Evolutionary conservation across 495 filamentous ascomycete genomes (phyloP), one percentile per base, ranked within the genome.

Genomic region (Penicillium diatomitis): DNA sequence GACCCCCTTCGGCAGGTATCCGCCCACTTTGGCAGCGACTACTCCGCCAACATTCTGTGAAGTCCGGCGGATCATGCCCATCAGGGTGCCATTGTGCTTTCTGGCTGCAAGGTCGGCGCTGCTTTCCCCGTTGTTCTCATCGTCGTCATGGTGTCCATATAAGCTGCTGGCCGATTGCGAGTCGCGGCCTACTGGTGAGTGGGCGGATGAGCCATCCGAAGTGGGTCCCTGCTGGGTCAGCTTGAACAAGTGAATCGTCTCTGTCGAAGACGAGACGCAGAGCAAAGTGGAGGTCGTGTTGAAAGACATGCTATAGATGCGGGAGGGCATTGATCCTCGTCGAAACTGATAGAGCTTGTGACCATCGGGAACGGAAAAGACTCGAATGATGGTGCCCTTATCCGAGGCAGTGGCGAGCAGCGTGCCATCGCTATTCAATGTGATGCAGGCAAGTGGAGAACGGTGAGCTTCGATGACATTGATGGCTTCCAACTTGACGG

Each of bases 231-330:
- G 68, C 8, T 67, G 65, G 37, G 69, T 74, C 38, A 97, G 72
- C 38, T 90, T 88, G 68, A 97, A 98, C 43, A 98, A 83, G 60
- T 98, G 92, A n/a, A 98, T 85, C 8, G 92, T 98, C 58, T 98
- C 94, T 0, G 90, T 91, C 2, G 88, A 88, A 7, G 91, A 96
- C 8, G 91, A 96, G 47, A 97, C 90, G 57, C 89, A 95, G 34
- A 98, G 82, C 3, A 98, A 76, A 5, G 91, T 92, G 4, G 89
- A 94, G 32, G 85, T 90, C 10, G 88, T 79, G 64, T 98, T 98
- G 74, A 97, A 98, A n/a, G 88, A 92, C 92, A 98, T 96, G 80
- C 89, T 94, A 66, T 86, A 96, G 50, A 98, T 97, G 20, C 86
- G 82, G 3, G 88, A 87, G 0, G 92, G 92, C 66, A 95, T 95